Evolutionary conservation across 2,329 filamentous ascomycete genomes (phyloP).

Genomic region (Chaetomium olivaceum): DNA sequence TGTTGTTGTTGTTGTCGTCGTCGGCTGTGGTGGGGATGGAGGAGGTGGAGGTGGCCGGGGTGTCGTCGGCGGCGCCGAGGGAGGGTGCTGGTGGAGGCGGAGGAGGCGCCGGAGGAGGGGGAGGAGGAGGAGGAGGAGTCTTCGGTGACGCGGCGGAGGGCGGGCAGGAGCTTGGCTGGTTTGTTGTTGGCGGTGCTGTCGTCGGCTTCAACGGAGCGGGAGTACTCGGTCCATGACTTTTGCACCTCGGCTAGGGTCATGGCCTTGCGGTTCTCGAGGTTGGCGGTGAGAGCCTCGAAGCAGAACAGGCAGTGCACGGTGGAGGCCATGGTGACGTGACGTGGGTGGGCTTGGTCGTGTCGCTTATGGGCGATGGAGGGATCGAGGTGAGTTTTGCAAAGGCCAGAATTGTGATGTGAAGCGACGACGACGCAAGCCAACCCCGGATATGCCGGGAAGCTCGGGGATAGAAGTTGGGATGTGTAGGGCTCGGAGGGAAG

Average conservation of each 20-base stretch:
- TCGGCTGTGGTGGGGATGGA: constrained; percentile 29
- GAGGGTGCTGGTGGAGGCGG: constrained; percentile 36
- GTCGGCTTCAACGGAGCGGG: constrained; percentile 35
- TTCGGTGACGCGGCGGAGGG: constrained; percentile 45
- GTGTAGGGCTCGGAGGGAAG: background rate
- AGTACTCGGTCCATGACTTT: constrained; percentile 58
- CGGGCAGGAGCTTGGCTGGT: constrained; percentile 43
- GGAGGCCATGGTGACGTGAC: constrained; percentile 67
- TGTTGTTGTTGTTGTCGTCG: constrained; percentile 23
- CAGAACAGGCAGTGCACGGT: constrained; percentile 86
- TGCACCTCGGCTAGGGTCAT: constrained; percentile 70
- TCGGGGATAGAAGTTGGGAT: background rate
- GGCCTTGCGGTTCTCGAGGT: constrained; percentile 68
- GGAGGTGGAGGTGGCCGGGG: constrained; percentile 47
- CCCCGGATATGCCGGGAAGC: constrained; percentile 9
- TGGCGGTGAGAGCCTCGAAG: constrained; percentile 81
- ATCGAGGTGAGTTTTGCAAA: background rate
- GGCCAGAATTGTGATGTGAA: background rate
- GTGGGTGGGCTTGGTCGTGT: constrained; percentile 20
- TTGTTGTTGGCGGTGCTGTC: constrained; percentile 21
- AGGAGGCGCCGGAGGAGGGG: constrained; percentile 41
- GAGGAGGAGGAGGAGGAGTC: constrained; percentile 40
- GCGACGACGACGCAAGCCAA: constrained; percentile 18
- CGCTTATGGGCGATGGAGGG: background rate
- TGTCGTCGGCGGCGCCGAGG: constrained; percentile 40